phyloP scores from a whole-genome alignment of 1,284 basidiomycete genomes.

The Ganoderma multipileum region DNA sequence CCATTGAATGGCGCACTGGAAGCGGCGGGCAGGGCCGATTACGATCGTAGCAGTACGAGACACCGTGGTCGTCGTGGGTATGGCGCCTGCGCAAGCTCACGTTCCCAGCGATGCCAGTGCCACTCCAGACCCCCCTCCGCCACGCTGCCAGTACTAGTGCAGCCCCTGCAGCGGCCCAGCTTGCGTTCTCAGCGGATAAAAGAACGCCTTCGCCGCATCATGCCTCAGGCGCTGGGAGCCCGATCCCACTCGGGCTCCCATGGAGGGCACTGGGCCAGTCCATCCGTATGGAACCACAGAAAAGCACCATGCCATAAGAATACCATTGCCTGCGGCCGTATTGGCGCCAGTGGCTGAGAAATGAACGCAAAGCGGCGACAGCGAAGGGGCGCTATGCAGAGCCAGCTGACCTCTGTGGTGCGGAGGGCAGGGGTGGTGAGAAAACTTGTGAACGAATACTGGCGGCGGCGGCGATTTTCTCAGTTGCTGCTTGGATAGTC shows the following conservation, averaged over 20 bases:
- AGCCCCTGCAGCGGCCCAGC: slow-evolving; percentile 16
- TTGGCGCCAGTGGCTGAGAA: slow-evolving; percentile 9
- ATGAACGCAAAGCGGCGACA: not conserved
- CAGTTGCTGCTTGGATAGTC: not conserved
- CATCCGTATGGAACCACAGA: slow-evolving; percentile 9
- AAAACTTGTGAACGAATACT: not conserved
- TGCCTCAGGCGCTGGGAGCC: slow-evolving; percentile 29
- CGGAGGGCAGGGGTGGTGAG: not conserved
- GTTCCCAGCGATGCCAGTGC: not conserved
- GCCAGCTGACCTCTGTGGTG: not conserved
- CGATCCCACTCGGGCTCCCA: slow-evolving; percentile 31
- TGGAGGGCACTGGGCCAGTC: slow-evolving; percentile 13
- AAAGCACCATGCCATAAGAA: slow-evolving; percentile 5
- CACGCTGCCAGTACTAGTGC: not conserved
- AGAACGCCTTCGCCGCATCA: slow-evolving; percentile 17
- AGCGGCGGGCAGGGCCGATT: not conserved
- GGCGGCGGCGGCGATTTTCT: not conserved
- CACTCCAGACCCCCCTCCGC: not conserved
- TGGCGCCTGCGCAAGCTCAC: not conserved
- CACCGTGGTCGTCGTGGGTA: slow-evolving; percentile 5
- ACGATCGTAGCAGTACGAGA: not conserved
- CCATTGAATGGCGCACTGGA: not conserved
- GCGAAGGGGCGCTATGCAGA: slow-evolving; percentile 2
- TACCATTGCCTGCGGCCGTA: not conserved
- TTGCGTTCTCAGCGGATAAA: slow-evolving; percentile 24